Base-by-base conservation (phyloP, 2,329 filamentous ascomycete species). In the Zarea fungicola region DNA sequence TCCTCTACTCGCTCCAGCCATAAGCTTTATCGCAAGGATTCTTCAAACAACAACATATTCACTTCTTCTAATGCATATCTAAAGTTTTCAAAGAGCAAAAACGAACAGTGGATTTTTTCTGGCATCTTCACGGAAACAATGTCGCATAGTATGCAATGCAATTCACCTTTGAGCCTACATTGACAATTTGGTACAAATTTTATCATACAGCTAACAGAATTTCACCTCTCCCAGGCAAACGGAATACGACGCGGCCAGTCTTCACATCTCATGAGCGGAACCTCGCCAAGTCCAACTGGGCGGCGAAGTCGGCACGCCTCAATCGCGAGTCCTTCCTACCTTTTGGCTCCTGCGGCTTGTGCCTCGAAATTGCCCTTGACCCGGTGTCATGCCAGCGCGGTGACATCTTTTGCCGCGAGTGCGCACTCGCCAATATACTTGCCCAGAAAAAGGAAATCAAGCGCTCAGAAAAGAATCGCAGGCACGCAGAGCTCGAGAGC, bases 391-490 rank as follows among this genome's bases (percentile, higher is more conserved):
- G 92, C 66, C 73, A 79, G 3, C 80, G 84, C 55, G 92, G 92
- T 53, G 91, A 97, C 66, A 76, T 99, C 13, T 97, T 97, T 72
- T 99, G 92, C 66, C 84, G 89, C 58, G 93, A 97, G 71, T 99
- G 92, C 70, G 91, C 90, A 8, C 80, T 97, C 46, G 84, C 76
- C 57, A 96, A 97, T 60, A 83, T 99, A n/a, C 76, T 97, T 1
- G 80, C 89, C 1, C 92, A 99, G 67, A 85, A 89, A 58, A 87
- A 91, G 69, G 93, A 97, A 63, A 91, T 95, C 55, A 93, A 90
- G 64, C 81, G 93, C 0, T 63, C 87, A 3, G 87, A 89, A 52
- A 85, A 81, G 57, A 76, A 79, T 19, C 74, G 79, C 18, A 82
- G 84, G 55, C 71, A 77, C 25, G 78, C 81, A 23, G 73, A 76